Base-by-base conservation (phyloP, 257 asterid genomes). In the Mentha longifolia region DNA sequence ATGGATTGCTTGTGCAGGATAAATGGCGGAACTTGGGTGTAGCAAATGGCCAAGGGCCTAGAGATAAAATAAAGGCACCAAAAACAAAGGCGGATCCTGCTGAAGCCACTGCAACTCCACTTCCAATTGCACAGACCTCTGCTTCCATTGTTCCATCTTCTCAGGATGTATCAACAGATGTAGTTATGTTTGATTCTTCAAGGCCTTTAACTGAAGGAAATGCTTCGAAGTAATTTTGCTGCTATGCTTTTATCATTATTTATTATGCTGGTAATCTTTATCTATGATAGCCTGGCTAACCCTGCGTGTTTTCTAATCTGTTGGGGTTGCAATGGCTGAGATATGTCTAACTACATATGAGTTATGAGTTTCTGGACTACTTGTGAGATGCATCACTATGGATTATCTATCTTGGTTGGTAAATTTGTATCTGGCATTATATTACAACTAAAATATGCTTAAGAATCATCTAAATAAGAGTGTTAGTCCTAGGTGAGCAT, bases 11-110 rank as follows among this genome's bases (percentile, higher is more conserved):
- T 64, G 8, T 28, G n/a, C 78, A 91, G 99, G 98, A 95, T 82
- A 95, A 95, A 81, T 95, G 98, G 98, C 78, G 99, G 71, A 94
- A 94, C 76, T 82, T 94, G 86, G 85, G 86, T 70, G 96, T 87
- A 61, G 94, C 96, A 56, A 89, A 73, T 76, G 97, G 91, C 43
- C 86, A 77, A 78, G 85, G 81, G 3, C 81, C 95, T 22, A 84
- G 92, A 79, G 97, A 89, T 22, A 94, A 86, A 76, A 82, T 87
- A 7, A 88, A 85, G 87, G 51, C 82, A 61, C 87, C 76, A 16
- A 91, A 92, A 68, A 58, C 71, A 17, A 89, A 86, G 85, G 80
- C 66, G 30, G 76, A 35, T 81, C 56, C 86, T 60, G 88, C 81
- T 73, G 97, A 86, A 51, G 71, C 81, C 72, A 77, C 84, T 51